Evolutionary conservation across 495 filamentous ascomycete genomes (phyloP).

Genomic region (Opeltia flavorubescens): DNA sequence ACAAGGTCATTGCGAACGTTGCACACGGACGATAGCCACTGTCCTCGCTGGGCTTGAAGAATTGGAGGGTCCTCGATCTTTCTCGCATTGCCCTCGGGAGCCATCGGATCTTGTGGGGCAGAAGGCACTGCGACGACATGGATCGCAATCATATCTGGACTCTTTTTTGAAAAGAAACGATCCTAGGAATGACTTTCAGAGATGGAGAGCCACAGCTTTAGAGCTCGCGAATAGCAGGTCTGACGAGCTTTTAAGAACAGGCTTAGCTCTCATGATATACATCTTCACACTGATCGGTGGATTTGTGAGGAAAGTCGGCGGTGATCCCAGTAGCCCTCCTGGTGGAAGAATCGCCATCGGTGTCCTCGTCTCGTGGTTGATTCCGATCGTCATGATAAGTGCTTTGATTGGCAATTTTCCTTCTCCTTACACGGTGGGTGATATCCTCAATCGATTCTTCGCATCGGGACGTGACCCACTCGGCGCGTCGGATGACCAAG

Average conservation of each 20-base stretch:
- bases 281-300: constrained; percentile 17
- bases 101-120: too few relatives aligned
- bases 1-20: constrained; percentile 1
- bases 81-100: too few relatives aligned
- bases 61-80: constrained; percentile 5
- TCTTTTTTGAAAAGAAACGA: background rate
- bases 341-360: constrained; percentile 20
- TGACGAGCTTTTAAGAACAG: constrained; percentile 16
- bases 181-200: background rate
- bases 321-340: constrained; percentile 9
- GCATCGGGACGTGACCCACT: too few relatives aligned
- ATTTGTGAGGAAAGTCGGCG: constrained; percentile 18
- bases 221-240: constrained; percentile 17
- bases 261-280: constrained; percentile 18
- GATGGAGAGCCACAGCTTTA: constrained; percentile 11
- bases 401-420: constrained; percentile 20
- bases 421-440: constrained; percentile 12
- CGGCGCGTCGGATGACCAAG: too few relatives aligned
- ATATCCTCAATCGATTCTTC: constrained; percentile 12
- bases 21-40: constrained; percentile 10
- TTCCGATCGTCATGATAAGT: constrained; percentile 20
- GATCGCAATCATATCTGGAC: background rate
- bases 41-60: constrained; percentile 16
- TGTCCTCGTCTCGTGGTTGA: constrained; percentile 22
- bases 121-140: too few relatives aligned